Base-by-base conservation (phyloP, 176 grass and related monocot genomes). In the Aegilops speltoides region DNA sequence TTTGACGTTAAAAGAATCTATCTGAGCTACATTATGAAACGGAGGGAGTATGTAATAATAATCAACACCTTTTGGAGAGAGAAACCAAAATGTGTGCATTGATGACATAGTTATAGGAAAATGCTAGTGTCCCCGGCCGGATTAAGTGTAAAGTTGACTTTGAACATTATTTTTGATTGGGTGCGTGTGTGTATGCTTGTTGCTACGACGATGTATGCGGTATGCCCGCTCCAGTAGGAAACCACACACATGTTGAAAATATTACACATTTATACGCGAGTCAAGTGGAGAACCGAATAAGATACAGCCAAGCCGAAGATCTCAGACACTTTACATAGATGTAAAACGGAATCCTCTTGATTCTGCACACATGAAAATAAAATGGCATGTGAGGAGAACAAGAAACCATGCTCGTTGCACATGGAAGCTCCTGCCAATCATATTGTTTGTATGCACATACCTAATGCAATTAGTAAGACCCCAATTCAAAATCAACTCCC, bases 361-460 rank as follows among this genome's bases (percentile, higher is more conserved):
- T 43, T 43, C 41, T 12, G 41, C 41, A 13, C 75, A 28, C 66
- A 28, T 1, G 24, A 23, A 84, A 78, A 17, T 75, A 75, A n/a
- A 12, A 11, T 65, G 32, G 68, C 89, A 84, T 91, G 81, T 76
- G 85, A 63, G 59, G 40, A 25, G 80, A 83, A 60, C 59, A 75
- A 45, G 79, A 45, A 24, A 25, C 56, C 56, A 63, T 73, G 63
- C 31, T 64, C 41, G 2, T 10, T 67, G 66, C 66, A 91, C 89
- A 76, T 87, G 84, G 80, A 22, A 67, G 79, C 46, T 17, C 45
- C 48, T 52, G 6, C 6, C 5, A 23, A 13, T 66, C 46, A 15
- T 45, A 12, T 33, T 32, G 26, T 78, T 78, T 85, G 1, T 60
- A 26, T 22, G 6, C 22, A 23, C 57, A 81, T 29, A 25, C 17